These are phyloP conservation scores for Magnusiomyces sp. DNA, from an alignment of 1,139 yeast genomes.

Conservation along the genomic window DNA sequence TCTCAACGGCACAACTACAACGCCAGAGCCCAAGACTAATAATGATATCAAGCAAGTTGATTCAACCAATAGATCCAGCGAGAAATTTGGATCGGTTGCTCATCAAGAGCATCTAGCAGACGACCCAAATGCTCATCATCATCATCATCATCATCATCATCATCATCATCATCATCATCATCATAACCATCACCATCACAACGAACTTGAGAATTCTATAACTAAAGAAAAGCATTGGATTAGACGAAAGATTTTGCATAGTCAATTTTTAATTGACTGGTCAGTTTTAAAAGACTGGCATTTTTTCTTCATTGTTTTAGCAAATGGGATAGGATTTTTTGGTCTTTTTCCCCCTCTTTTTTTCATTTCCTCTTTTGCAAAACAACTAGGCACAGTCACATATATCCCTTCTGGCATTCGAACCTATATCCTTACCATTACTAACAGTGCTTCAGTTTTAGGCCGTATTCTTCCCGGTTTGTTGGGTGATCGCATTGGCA, in stretches of 20 bases:
- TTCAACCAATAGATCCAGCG: slow-evolving; percentile 20
- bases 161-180: too few species aligned
- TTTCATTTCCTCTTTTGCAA: slow-evolving; percentile 2
- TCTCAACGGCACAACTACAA: too few species aligned
- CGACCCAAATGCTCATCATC: too few species aligned
- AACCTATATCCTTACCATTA: slow-evolving; percentile 36
- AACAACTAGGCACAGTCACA: slow-evolving; percentile 1
- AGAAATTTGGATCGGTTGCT: too few species aligned
- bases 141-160: neutral
- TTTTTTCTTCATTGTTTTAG: slow-evolving; percentile 18
- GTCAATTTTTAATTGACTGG: slow-evolving; percentile 14
- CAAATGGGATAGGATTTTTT: slow-evolving; percentile 28
- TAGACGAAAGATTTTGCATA: neutral
- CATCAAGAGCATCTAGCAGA: too few species aligned
- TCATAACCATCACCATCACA: neutral
- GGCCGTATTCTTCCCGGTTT: slow-evolving; percentile 46
- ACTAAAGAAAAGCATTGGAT: neutral
- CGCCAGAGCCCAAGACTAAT: neutral
- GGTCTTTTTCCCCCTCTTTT: slow-evolving; percentile 36
- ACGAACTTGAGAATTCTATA: too few species aligned
- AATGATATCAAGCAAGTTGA: slow-evolving; percentile 16
- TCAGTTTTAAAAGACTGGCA: slow-evolving; percentile 18
- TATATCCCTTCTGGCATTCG: slow-evolving; percentile 14
- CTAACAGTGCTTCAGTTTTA: slow-evolving; percentile 41
- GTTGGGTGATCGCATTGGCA: slow-evolving; percentile 40